phyloP scores from a whole-genome alignment of 208 protist species.

The Leishmania braziliensis region DNA sequence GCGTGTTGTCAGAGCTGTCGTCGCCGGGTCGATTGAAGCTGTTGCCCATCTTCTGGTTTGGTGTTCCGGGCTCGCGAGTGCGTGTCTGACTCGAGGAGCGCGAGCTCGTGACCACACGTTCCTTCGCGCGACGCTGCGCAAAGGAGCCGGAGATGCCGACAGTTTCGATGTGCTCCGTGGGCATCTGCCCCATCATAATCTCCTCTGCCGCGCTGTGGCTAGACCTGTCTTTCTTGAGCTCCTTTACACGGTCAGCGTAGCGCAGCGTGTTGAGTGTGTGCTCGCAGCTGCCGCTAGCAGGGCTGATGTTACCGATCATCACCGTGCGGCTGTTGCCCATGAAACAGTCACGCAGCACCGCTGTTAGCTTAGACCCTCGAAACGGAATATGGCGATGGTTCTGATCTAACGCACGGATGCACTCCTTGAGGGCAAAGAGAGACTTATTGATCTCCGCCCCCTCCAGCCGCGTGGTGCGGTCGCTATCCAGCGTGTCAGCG shows the following conservation, averaged over 20 bases:
- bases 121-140: conserved; percentile 81
- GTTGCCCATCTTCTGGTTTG: conserved; percentile 38
- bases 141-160: conserved; percentile 76
- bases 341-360: conserved; percentile 89
- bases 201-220: conserved; percentile 78
- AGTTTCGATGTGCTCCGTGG: conserved; percentile 85
- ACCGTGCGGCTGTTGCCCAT: conserved; percentile 94
- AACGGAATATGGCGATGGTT: conserved; percentile 92
- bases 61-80: conserved; percentile 66
- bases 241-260: conserved; percentile 92
- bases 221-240: conserved; percentile 92
- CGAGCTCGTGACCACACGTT: conserved; percentile 48
- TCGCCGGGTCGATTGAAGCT: conserved; percentile 37
- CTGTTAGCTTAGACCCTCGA: conserved; percentile 94
- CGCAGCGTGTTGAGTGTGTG: conserved; percentile 86
- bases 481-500: conserved; percentile 69
- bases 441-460: conserved; percentile 93
- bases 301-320: conserved; percentile 94
- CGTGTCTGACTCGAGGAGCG: conserved; percentile 63
- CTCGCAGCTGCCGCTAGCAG: conserved; percentile 80
- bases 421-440: conserved; percentile 88
- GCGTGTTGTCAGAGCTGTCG: conserved; percentile 36
- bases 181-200: conserved; percentile 94
- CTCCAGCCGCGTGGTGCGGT: conserved; percentile 85
- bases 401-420: conserved; percentile 84